Base-by-base conservation (phyloP, 768 basidiomycete genomes). In the Suillus brevipes region DNA sequence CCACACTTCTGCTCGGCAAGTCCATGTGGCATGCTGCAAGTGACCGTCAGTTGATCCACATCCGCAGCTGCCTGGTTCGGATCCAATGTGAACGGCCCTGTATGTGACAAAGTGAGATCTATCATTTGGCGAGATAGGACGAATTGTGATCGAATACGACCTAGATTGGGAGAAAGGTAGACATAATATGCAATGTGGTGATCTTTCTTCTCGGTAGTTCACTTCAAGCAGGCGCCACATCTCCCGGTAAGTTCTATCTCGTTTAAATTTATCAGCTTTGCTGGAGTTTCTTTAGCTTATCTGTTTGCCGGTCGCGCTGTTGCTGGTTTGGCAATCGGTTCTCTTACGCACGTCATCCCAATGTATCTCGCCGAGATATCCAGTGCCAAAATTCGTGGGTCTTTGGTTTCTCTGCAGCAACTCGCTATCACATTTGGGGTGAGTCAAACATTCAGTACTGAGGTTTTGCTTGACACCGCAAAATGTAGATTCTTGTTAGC, bases 281-380 rank as follows among this genome's bases (percentile, higher is more conserved):
- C n/a, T 55, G 23, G 42, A 28, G 53, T 10, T 42, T 20, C 3
- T n/a, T 9, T 42, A 75, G 74, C 25, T 18, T 72, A 75, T 60
- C 70, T 75, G 9, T 75, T 75, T 66, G 67, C 72, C 52, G 65
- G 78, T 61, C 69, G 78, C 64, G 70, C 77, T 40, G 70, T 73
- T 20, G 65, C 66, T 2, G 71, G 68, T 37, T 55, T 67, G 12
- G 60, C 68, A 7, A 68, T 71, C 3, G 70, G 73, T 43, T 68
- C 68, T 38, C 45, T 72, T 60, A 72, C 72, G 12, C 70, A 70
- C 20, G 70, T 71, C 49, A 61, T 77, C 28, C 72, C 70, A 14
- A 78, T 79, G 70, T 79, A 79, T 59, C 63, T 79, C 61, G 79
- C 78, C 47, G 78, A 79, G 68, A 79, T 79, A 36, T 78, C 78